Base-by-base conservation (phyloP, 768 basidiomycete genomes). In the Boletus sensibilis region DNA sequence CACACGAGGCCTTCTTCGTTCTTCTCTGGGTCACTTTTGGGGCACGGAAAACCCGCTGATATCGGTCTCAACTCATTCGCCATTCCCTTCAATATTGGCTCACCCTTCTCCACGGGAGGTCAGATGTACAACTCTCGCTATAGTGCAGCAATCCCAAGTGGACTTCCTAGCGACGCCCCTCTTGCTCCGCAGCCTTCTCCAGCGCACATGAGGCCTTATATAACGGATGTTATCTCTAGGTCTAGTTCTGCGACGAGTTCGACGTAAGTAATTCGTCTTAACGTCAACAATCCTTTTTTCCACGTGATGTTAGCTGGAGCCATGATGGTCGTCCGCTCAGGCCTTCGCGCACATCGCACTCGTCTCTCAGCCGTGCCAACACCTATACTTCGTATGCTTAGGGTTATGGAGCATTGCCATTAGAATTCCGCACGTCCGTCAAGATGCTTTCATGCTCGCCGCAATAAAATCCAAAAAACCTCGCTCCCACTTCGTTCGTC, bases 231-330 rank as follows among this genome's bases (percentile, higher is more conserved):
- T 0, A 70, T 72, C 47, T 72, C 72, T 14, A 68, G 70, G 49
- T 72, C 70, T 23, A 73, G 64, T 48, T 72, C 70, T 27, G 63
- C 66, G 49, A 72, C 72, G 13, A 68, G 70, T 42, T 72, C 72
- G 13, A 74, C 58, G 72, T 72, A 49, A 56, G 69, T 57, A 18
- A 46, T 54, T 42, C 27, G 9, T 48, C 18, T 20, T 34, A 43
- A 54, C n/a, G 6, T 58, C 12, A 27, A 48, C 11, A 9, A n/a
- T 27, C 2, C 14, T 29, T 47, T 51, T 61, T 40, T 51, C 27
- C 31, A 67, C 39, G 14, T 51, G 23, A 49, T 46, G 7, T 50
- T 61, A 72, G 70, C 52, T 72, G 70, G 68, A 74, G 72, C 53
- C 62, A 63, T 8, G 72, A 67, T 29, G 37, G 53, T 29, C 69